These are phyloP conservation scores for Rhodotorula sphaerocarpa DNA, from an alignment of 768 basidiomycete genomes.

Conservation along the genomic window DNA sequence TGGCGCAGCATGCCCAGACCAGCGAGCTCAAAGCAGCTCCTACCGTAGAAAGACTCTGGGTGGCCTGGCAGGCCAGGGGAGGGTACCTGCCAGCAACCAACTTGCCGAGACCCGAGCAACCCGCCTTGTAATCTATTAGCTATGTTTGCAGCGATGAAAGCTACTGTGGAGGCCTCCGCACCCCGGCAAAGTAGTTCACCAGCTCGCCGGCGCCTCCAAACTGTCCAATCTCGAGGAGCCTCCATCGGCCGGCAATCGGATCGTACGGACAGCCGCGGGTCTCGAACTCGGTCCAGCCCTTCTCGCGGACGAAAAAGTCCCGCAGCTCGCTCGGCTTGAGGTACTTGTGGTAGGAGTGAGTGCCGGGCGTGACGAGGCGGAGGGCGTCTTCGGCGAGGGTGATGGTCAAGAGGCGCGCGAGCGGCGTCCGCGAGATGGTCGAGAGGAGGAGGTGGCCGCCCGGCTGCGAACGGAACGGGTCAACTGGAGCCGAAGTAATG, in stretches of 20 bases:
- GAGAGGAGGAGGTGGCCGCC: constrained; percentile 93
- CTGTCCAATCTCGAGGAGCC: constrained; percentile 15
- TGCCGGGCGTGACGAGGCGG: constrained; percentile 70
- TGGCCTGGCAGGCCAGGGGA: no score
- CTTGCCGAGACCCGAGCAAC: no score
- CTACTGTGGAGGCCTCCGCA: constrained; percentile 23
- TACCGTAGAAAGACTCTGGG: no score
- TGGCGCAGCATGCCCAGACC: no score
- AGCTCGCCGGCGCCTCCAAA: constrained; percentile 17
- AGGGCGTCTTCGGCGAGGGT: constrained; percentile 73
- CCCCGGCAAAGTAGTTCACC: constrained; percentile 31
- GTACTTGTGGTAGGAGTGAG: constrained; percentile 86
- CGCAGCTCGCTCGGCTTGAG: constrained; percentile 78
- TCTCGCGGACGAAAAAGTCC: constrained; percentile 55
- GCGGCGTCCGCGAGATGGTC: constrained; percentile 78
- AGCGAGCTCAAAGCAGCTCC: no score
- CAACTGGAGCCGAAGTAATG: no score
- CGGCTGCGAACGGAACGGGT: constrained; percentile 64
- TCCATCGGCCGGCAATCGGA: constrained; percentile 23
- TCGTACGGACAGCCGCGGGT: constrained; percentile 29
- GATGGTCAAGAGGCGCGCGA: constrained; percentile 63
- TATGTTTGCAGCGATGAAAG: no score
- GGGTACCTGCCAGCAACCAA: no score
- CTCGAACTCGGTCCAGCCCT: constrained; percentile 24
- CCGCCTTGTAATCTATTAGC: no score